Evolutionary conservation across 257 asterid genomes (phyloP), one percentile per base, ranked within the genome.

Genomic region (Solanum chiquidenum): DNA sequence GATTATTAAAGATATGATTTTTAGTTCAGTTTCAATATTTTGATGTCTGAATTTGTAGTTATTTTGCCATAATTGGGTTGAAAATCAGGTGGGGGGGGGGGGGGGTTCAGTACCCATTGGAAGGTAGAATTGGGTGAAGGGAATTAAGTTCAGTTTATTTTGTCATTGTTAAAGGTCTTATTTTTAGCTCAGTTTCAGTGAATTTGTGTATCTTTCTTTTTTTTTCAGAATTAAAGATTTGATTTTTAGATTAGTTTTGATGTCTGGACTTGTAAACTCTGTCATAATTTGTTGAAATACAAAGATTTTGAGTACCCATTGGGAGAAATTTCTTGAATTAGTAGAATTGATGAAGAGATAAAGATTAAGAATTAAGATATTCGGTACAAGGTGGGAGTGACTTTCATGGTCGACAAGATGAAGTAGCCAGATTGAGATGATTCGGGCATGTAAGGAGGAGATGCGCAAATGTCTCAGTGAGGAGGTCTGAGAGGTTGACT

Each of bases 81-180:
- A 74, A 21, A 33, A 23, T 80, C 1, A 20, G 4, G 66, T 77
- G 3, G 73, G 83, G 46, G 11, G 13, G 8, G 37, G 73, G 76
- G 58, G 20, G 13, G 34, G 87, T 86, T 79, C 88, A 86, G 83
- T 75, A 75, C 31, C 12, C 49, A 75, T 37, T 37, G 37, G 92
- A 89, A 34, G 89, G 18, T 34, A 20, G 69, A 21, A 20, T 77
- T 76, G 20, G n/a, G 9, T 73, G 34, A 64, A 84, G 58, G 80
- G 31, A 85, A 89, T 93, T 93, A 90, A 88, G 72, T 21, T 73
- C 85, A 84, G 49, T 88, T 75, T 87, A 29, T 16, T 66, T 66
- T 66, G 7, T 27, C 35, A 66, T 27, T 29, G 38, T 35, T 73
- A 34, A 72, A 33, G 14, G 27, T 35, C 20, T 75, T 25, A 75